Base-by-base conservation (phyloP, 2,329 filamentous ascomycete species). In the Penicillium olsonii region DNA sequence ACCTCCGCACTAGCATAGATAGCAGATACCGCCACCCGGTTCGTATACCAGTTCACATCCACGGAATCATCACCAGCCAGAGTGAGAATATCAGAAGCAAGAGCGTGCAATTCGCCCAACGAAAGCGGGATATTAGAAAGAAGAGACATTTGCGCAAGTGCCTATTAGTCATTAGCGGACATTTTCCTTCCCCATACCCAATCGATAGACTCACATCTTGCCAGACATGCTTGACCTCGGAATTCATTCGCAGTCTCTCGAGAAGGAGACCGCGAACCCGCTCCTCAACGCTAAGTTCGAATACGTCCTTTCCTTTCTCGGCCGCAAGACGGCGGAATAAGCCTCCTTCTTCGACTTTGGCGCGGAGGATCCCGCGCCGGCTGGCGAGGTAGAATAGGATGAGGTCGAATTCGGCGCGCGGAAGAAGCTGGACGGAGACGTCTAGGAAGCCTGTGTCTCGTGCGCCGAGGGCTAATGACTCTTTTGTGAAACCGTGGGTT, bases 61-160 rank as follows among this genome's bases (percentile, higher is more conserved):
- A 96, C 88, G 18, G 85, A 82, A 18, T 75, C 78, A 70, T 97
- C 94, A 42, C 90, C 90, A 0, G 92, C 84, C 4, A 96, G 82
- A 64, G 88, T 91, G 80, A 88, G 89, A 43, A 99, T 95, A 70
- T 99, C 94, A 68, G 96, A 92, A n/a, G 87, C 82, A 4, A 99
- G 83, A 42, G 82, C 78, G 35, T 87, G 85, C 4, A 99, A 82
- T 73, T 97, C 94, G 37, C 80, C 80, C 3, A 96, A 68, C 0
- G 91, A 92, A 8, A 83, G 74, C 0, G 90, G 83, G 27, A 95
- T 80, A 68, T 92, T 87, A 52, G 80, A 83, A 0, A 90, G 88
- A 50, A 95, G 85, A 4, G 91, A 90, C 88, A 96, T 96, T 54
- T 95, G 78, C 4, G 90, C 91, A 2, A 97, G 79, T 37, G 92